Evolutionary conservation across 2,329 filamentous ascomycete species (phyloP).

Genomic region (Juglanconis sp.): DNA sequence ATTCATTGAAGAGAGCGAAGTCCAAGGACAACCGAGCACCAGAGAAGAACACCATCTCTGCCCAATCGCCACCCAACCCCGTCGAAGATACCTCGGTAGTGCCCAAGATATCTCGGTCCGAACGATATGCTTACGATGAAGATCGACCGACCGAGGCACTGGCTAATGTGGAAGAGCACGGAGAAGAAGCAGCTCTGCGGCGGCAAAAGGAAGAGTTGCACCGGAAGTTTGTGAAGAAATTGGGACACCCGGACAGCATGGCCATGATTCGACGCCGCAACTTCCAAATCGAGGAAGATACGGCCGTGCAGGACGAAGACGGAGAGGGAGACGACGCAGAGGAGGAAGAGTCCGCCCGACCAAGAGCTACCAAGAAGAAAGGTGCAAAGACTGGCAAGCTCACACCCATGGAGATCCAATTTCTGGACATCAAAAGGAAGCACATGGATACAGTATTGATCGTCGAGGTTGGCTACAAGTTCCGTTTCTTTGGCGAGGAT

Average conservation of each 20-base stretch:
- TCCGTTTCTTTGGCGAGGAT: slow-evolving; percentile 94
- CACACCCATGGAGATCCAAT: slow-evolving; percentile 90
- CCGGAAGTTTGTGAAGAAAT: slow-evolving; percentile 81
- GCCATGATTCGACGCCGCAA: slow-evolving; percentile 62
- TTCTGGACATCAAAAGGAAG: slow-evolving; percentile 89
- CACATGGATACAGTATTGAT: slow-evolving; percentile 87
- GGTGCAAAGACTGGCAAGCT: slow-evolving; percentile 70
- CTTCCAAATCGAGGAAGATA: slow-evolving; percentile 50
- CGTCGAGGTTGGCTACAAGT: slow-evolving; percentile 97
- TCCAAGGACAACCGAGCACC: slow-evolving; percentile 37
- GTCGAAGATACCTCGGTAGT: slow-evolving; percentile 17
- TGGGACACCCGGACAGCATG: slow-evolving; percentile 82
- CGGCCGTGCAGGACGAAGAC: slow-evolving; percentile 43
- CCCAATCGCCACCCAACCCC: slow-evolving; percentile 34
- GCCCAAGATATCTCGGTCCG: slow-evolving; percentile 35
- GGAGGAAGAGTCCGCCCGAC: slow-evolving; percentile 45
- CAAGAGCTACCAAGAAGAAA: slow-evolving; percentile 60
- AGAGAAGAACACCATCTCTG: slow-evolving; percentile 35
- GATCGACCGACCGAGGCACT: slow-evolving; percentile 39
- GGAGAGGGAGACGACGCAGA: slow-evolving; percentile 57
- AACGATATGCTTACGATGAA: slow-evolving; percentile 49
- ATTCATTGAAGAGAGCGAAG: slow-evolving; percentile 44
- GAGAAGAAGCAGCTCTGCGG: slow-evolving; percentile 39
- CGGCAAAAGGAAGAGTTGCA: slow-evolving; percentile 71
- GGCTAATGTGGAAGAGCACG: slow-evolving; percentile 40